Evolutionary conservation across 2,329 filamentous ascomycete genomes (phyloP).

Genomic region (Microcyclospora pomicola): DNA sequence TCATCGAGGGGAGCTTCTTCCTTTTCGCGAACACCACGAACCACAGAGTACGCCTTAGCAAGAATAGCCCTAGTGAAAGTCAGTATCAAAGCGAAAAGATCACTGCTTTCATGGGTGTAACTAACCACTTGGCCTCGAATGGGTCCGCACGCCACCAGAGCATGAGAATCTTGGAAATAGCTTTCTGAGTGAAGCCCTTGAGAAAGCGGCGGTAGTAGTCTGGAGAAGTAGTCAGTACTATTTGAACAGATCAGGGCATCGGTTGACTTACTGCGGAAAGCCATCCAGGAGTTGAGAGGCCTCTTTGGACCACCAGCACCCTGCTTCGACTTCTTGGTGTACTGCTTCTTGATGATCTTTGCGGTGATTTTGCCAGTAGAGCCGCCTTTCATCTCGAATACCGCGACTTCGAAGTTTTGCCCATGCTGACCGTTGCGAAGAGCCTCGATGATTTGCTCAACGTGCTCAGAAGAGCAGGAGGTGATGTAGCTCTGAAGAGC

Average conservation of each 20-base stretch:
- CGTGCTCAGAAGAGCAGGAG: constrained; percentile 4
- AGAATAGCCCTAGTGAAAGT: constrained; percentile 24
- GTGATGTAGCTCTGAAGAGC: constrained; percentile 8
- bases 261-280: constrained; percentile 20
- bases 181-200: constrained; percentile 32
- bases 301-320: constrained; percentile 8
- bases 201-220: constrained; percentile 11
- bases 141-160: constrained; percentile 38
- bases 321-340: constrained; percentile 4
- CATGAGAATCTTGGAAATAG: constrained; percentile 37
- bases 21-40: constrained; percentile 38
- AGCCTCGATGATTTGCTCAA: constrained; percentile 3
- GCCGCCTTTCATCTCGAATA: background rate
- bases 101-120: too few relatives aligned
- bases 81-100: background rate
- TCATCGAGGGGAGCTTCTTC: constrained; percentile 32
- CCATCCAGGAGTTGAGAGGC: constrained; percentile 25
- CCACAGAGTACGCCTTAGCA: constrained; percentile 41
- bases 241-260: background rate
- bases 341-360: constrained; percentile 10
- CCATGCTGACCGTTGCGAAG: background rate
- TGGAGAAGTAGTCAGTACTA: constrained; percentile 3
- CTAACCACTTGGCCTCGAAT: constrained; percentile 37
- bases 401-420: background rate
- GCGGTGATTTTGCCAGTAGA: background rate